phyloP scores from a whole-genome alignment of 305 asterid genomes.

The Stenogyne calaminthoides region DNA sequence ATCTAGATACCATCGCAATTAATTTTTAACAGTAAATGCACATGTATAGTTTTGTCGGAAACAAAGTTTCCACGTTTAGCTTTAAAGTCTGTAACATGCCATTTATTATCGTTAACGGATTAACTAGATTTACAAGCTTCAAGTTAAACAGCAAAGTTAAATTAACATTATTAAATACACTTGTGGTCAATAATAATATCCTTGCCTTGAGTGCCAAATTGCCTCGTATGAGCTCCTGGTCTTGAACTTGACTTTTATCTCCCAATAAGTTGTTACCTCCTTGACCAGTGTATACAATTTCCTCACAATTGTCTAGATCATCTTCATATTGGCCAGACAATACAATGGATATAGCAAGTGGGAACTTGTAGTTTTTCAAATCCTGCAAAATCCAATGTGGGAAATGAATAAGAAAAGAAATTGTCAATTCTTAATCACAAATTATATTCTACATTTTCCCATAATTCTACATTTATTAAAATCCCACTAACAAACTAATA shows the following conservation, averaged over 20 bases:
- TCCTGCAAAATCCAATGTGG: conserved; percentile 41
- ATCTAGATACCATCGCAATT: not conserved
- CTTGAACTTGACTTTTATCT: conserved; percentile 59
- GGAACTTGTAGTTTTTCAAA: conserved; percentile 42
- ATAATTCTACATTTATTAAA: too few relatives aligned
- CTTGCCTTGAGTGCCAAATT: conserved; percentile 81
- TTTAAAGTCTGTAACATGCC: not conserved
- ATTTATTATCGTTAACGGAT: not conserved
- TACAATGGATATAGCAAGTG: conserved; percentile 69
- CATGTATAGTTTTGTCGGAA: not conserved
- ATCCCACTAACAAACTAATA: too few relatives aligned
- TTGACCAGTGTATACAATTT: conserved; percentile 85
- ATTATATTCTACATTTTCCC: too few relatives aligned
- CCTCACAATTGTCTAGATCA: conserved; percentile 73
- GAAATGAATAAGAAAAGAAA: conserved; percentile 13
- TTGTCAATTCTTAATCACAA: not conserved
- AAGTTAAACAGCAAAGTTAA: not conserved
- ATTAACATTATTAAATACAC: not conserved
- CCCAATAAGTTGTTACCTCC: conserved; percentile 87
- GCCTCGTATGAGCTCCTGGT: conserved; percentile 70
- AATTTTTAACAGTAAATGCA: not conserved
- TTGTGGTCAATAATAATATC: conserved; percentile 17
- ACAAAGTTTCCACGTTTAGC: not conserved
- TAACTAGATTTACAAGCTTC: not conserved
- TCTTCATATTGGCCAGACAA: conserved; percentile 93